Base-by-base conservation (phyloP, 805 yeast species). In the Maudiozyma barnettii region DNA sequence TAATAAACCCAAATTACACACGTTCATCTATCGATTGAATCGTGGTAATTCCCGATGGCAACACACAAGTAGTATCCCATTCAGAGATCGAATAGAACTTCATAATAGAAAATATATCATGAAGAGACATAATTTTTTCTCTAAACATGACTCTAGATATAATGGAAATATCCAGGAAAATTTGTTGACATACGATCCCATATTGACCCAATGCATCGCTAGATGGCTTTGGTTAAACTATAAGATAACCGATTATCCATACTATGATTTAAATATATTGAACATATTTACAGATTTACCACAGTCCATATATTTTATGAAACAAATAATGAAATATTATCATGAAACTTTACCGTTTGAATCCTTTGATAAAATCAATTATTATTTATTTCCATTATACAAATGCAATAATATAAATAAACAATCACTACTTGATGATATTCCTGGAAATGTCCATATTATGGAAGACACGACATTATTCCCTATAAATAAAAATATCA, bases 191-290 rank as follows among this genome's bases (percentile, higher is more conserved):
- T 48, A 43, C 22, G 46, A 48, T 26, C 50, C 50, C 5, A 23
- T 41, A 26, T 18, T 47, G 21, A 44, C 37, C 13, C 47, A 47
- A 36, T 55, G 61, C 40, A 67, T 91, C 48, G 96, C 96, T 0
- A 69, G 90, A 46, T 84, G 87, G 65, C 66, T 90, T 18, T 65
- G 87, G 46, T 81, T 79, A 8, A 82, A 84, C 60, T 84, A 82
- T 60, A 79, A 81, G 62, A 66, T 80, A 54, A 81, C 81, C 52
- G 67, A 75, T 39, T 83, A 78, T 55, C 91, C 90, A 0, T 81
- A 81, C 57, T 71, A 75, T 39, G 89, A 85, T 58, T 68, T 91
- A 42, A 73, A 63, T 45, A 52, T 63, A 22, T 51, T 60, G 16
- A 53, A 54, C 22, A 45, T 62, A 9, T 61, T 54, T 45, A 60